Conservation (phyloP, 164 flowering plant species). For the Chloranthus sessilifolius region DNA sequence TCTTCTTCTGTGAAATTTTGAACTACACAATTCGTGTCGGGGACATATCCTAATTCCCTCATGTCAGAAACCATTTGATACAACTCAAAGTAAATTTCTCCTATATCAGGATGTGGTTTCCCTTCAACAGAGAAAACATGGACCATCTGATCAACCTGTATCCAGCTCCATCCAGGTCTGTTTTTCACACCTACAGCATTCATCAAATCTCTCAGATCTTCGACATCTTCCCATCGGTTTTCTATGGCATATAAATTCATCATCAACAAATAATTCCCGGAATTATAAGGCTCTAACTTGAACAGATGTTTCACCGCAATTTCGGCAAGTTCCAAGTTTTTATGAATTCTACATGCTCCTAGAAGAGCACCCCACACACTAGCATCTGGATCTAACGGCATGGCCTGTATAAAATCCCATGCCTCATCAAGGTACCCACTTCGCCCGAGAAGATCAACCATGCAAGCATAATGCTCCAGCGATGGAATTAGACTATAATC, state of each 20-base stretch:
- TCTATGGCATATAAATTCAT: slow-evolving; percentile 38
- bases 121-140: slow-evolving; percentile 43
- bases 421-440: slow-evolving; percentile 66
- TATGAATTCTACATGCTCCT: slow-evolving; percentile 41
- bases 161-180: slow-evolving; percentile 52
- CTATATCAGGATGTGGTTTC: slow-evolving; percentile 41
- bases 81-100: slow-evolving; percentile 55
- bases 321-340: slow-evolving; percentile 42
- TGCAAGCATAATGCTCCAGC: slow-evolving; percentile 68
- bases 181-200: slow-evolving; percentile 23
- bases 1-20: slow-evolving; percentile 44
- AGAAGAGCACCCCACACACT: slow-evolving; percentile 63
- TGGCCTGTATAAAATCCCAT: slow-evolving; percentile 46
- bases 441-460: slow-evolving; percentile 75
- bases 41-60: slow-evolving; percentile 47
- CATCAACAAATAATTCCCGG: slow-evolving; percentile 50
- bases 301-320: slow-evolving; percentile 45
- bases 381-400: slow-evolving; percentile 61
- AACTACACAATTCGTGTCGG: slow-evolving; percentile 42
- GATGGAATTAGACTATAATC: slow-evolving; percentile 34
- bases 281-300: slow-evolving; percentile 49
- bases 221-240: slow-evolving; percentile 52
- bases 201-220: slow-evolving; percentile 34
- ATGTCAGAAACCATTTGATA: slow-evolving; percentile 47
- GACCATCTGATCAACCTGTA: slow-evolving; percentile 32